phyloP scores from a whole-genome alignment of 129 eudicot species.

The Escallonia herrerae region DNA sequence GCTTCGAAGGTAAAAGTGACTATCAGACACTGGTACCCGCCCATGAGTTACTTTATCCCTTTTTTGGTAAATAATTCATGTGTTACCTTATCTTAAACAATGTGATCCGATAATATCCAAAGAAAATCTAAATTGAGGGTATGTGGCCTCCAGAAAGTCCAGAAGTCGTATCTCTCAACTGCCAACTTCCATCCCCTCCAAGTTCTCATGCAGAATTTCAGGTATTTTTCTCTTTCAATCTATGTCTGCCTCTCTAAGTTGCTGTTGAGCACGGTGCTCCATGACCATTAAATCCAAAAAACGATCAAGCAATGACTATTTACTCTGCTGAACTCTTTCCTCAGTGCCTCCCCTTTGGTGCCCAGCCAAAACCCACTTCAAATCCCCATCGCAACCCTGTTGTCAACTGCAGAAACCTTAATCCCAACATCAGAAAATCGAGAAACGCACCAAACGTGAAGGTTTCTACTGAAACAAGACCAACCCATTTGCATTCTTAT shows the following conservation, averaged over 20 bases:
- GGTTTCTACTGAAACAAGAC: slow-evolving; percentile 25
- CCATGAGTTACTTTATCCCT: too few relatives aligned
- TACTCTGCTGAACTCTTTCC: slow-evolving; percentile 46
- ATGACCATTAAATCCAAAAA: slow-evolving; percentile 1
- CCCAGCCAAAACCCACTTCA: slow-evolving; percentile 28
- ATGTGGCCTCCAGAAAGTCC: too few relatives aligned
- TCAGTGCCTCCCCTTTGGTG: slow-evolving; percentile 25
- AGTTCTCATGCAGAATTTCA: background rate
- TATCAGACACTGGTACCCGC: too few relatives aligned
- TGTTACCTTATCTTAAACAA: too few relatives aligned
- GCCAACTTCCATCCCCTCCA: too few relatives aligned
- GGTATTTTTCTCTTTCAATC: background rate
- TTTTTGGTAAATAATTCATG: too few relatives aligned
- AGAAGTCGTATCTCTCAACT: too few relatives aligned
- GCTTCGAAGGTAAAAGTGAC: too few relatives aligned
- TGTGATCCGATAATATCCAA: too few relatives aligned
- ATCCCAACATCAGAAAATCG: slow-evolving; percentile 11
- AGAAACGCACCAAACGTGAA: slow-evolving; percentile 27
- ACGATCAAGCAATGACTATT: slow-evolving; percentile 26
- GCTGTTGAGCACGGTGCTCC: background rate
- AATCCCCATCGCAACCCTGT: slow-evolving; percentile 25
- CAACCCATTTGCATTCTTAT: slow-evolving; percentile 32
- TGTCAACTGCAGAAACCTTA: slow-evolving; percentile 35
- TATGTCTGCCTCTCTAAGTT: background rate
- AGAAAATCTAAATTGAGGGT: too few relatives aligned